Evolutionary conservation across 73 alveolate species (phyloP), one percentile per base, ranked within the genome.

Genomic region (Uronychia setigera): DNA sequence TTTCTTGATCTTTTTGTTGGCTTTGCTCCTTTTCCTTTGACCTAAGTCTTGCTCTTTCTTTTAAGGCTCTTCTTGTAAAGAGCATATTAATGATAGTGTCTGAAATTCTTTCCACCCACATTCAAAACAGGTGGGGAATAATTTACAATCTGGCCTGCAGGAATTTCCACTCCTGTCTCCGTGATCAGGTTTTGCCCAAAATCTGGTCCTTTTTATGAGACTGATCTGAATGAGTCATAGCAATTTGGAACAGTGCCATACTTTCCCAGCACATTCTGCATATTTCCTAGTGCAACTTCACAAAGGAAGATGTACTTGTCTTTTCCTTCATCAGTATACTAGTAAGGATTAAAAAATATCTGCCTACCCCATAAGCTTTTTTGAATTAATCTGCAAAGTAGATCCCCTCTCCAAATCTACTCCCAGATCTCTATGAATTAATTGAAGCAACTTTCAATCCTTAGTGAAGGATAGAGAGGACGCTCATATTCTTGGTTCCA

Each of bases 261-360:
- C 25, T 33, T 1, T 1, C n/a, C 1, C n/a, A 80, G 60, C 31
- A 11, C 27, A 32, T 87, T 87, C 33, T 33, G 46, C 34, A 87
- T 34, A 60, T 60, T 80, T n/a, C 93, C 93, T 5, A 87, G 81
- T 30, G 93, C 93, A 1, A 87, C 93, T 80, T 87, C 93, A 33
- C 93, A 87, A 25, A 87, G 80, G 77, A 87, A 35, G 1, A 82
- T 5, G 58, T 59, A 87, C 29, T 32, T n/a, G n/a, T n/a, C 33
- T 0, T 32, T 31, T 1, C 32, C 27, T n/a, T 1, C 30, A 58
- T 30, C 57, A 0, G 13, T 33, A 29, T 86, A 59, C 33, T 28
- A 11, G 27, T 14, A 26, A 1, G 60, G 28, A 28, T 60, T 26
- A 19, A 30, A 79, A 5, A 25, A 32, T n/a, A n/a, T n/a, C n/a